Evolutionary conservation across 805 yeast genomes (phyloP).

Genomic region (Yueomyces sinensis): DNA sequence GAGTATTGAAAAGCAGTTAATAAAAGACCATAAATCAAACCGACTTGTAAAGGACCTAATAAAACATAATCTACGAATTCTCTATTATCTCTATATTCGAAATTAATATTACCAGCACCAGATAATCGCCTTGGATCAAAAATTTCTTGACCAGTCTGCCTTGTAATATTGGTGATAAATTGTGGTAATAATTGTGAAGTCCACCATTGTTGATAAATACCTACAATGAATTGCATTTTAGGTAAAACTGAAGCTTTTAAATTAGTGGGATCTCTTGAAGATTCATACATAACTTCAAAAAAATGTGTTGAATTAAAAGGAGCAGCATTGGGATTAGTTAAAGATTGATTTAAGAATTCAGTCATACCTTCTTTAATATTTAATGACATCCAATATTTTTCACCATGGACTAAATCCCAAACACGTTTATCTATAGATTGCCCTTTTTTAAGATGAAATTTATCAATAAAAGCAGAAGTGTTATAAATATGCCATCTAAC

Average conservation of each 20-base stretch:
- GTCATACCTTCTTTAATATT: conserved; percentile 40
- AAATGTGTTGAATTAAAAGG: conserved; percentile 12
- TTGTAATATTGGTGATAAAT: conserved; percentile 19
- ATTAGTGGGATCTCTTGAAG: conserved; percentile 48
- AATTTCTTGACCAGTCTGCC: conserved; percentile 13
- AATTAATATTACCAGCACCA: conserved; percentile 22
- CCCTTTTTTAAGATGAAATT: conserved; percentile 8
- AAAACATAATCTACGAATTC: conserved; percentile 39
- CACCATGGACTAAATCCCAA: conserved; percentile 33
- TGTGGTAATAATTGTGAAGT: conserved; percentile 12
- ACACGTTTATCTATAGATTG: conserved; percentile 26
- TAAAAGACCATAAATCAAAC: conserved; percentile 58
- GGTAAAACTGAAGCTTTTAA: conserved; percentile 35
- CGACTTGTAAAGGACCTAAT: conserved; percentile 61
- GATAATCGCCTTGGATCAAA: conserved; percentile 13
- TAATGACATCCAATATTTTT: conserved; percentile 51
- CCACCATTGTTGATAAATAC: conserved; percentile 13
- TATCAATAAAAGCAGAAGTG: conserved; percentile 13
- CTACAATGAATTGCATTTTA: conserved; percentile 27
- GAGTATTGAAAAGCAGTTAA: conserved; percentile 59
- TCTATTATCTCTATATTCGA: conserved; percentile 31
- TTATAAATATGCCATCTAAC: conserved; percentile 23
- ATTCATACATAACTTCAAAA: conserved; percentile 37
- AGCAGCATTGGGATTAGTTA: conserved; percentile 2
- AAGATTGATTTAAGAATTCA: conserved; percentile 13